These are phyloP conservation scores for Gossypium anomalum DNA, from an alignment of 345 rosid species.

Conservation along the genomic window DNA sequence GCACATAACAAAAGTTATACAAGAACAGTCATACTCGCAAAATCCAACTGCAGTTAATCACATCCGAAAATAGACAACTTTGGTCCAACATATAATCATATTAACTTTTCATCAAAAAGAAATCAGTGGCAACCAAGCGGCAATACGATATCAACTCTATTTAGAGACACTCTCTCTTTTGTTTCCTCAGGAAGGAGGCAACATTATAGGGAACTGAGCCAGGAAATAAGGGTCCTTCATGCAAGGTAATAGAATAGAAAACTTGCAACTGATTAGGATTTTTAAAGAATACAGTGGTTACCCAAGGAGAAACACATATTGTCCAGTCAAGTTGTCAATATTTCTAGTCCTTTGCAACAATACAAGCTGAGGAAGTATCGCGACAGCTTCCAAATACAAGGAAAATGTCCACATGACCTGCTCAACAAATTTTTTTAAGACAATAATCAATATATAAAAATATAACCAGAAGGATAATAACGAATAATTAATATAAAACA, in stretches of 20 bases:
- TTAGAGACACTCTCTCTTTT: background rate
- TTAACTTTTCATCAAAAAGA: background rate
- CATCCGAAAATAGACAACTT: background rate
- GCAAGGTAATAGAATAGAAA: background rate
- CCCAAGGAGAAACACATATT: slow-evolving; percentile 87
- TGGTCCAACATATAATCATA: background rate
- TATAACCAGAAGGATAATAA: background rate
- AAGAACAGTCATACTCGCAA: background rate
- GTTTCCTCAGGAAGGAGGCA: background rate
- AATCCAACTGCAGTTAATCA: background rate
- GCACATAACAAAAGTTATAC: background rate
- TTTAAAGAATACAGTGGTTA: slow-evolving; percentile 19
- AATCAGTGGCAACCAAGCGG: background rate
- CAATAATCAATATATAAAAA: background rate
- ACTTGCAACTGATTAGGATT: background rate
- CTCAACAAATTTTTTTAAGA: background rate
- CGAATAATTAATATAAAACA: background rate
- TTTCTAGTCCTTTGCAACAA: slow-evolving; percentile 71
- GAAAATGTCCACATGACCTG: slow-evolving; percentile 80
- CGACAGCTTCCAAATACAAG: slow-evolving; percentile 68
- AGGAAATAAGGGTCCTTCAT: background rate
- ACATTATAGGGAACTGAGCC: background rate
- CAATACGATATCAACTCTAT: background rate
- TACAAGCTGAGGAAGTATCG: slow-evolving; percentile 77
- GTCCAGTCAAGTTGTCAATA: slow-evolving; percentile 79